Percentiles rank a stretch among this genome's conserved stretches.
phyloP scores from a whole-genome alignment of 1,284 basidiomycete species.

The Ganoderma lingzhi region DNA sequence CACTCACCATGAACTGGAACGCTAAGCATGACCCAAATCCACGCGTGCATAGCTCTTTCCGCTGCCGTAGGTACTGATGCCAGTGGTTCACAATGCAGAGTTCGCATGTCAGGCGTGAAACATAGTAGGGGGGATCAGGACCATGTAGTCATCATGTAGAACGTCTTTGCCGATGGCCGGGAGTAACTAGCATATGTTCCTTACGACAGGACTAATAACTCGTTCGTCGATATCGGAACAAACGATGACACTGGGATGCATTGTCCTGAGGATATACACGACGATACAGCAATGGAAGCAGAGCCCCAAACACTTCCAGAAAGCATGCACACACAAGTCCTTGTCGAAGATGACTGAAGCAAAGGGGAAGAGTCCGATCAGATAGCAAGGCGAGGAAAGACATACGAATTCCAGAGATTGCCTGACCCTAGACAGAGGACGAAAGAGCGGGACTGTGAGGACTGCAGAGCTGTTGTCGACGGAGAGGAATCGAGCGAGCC shows the following conservation, averaged over 20 bases:
- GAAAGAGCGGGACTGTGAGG: not conserved
- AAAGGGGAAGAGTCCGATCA: not conserved
- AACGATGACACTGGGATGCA: not conserved
- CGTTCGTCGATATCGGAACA: not conserved
- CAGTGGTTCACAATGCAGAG: too few relatives aligned
- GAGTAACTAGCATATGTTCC: not conserved
- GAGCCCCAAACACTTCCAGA: not conserved
- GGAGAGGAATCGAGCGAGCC: slow-evolving; percentile 5
- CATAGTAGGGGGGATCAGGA: not conserved
- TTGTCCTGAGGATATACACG: not conserved
- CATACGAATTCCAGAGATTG: slow-evolving; percentile 19
- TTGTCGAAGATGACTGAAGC: not conserved
- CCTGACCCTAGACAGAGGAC: not conserved
- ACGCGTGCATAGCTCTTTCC: too few relatives aligned
- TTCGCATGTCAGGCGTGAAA: too few relatives aligned
- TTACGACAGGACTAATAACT: not conserved
- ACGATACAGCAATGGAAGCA: not conserved
- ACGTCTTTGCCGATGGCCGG: not conserved
- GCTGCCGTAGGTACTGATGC: too few relatives aligned
- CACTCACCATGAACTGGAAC: not conserved
- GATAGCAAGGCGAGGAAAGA: slow-evolving; percentile 15
- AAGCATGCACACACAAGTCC: not conserved
- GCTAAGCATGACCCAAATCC: not conserved
- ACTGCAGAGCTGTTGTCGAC: not conserved
- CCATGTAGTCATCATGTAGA: not conserved